Evolutionary conservation across 208 protist genomes (phyloP).

Genomic region (Trypanosoma scelopori): DNA sequence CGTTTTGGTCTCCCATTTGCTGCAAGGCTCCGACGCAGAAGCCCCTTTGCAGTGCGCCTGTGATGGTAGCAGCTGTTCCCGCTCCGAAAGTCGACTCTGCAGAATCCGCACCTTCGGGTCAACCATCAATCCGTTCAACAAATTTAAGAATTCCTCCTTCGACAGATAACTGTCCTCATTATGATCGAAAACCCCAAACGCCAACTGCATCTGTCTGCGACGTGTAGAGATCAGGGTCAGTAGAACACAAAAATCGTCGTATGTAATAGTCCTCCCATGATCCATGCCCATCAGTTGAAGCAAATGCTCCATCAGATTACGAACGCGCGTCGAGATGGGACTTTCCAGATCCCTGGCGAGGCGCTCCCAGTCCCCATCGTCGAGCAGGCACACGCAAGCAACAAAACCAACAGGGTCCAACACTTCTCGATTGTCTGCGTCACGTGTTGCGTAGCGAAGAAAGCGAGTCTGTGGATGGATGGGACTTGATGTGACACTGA

Average conservation of each 20-base stretch:
- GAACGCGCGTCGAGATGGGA: neutral
- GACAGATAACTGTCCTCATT: slow-evolving; percentile 46
- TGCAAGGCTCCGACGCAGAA: neutral
- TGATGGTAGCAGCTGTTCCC: neutral
- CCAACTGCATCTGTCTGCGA: slow-evolving; percentile 33
- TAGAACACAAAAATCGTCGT: slow-evolving; percentile 72
- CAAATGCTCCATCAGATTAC: slow-evolving; percentile 21
- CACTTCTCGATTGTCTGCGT: slow-evolving; percentile 4
- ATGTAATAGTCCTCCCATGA: slow-evolving; percentile 41
- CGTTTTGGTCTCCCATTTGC: slow-evolving; percentile 3
- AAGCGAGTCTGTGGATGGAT: slow-evolving; percentile 13
- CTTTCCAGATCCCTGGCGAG: neutral
- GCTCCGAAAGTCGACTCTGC: slow-evolving; percentile 1
- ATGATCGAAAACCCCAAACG: slow-evolving; percentile 62
- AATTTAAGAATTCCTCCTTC: slow-evolving; percentile 39
- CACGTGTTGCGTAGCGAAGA: slow-evolving; percentile 10
- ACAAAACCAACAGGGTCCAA: slow-evolving; percentile 18
- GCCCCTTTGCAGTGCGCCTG: neutral
- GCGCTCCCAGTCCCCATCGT: slow-evolving; percentile 13
- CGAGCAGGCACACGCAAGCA: slow-evolving; percentile 26
- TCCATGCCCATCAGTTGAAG: slow-evolving; percentile 60
- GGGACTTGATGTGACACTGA: neutral
- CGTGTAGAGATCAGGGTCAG: slow-evolving; percentile 64
- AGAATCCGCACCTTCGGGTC: slow-evolving; percentile 61
- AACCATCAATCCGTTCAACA: slow-evolving; percentile 75